A percentile compares a stretch with the other conserved stretches of the same genome.
Conservation (phyloP, 139 green algal species). For the Desmodesmus armatus region DNA sequence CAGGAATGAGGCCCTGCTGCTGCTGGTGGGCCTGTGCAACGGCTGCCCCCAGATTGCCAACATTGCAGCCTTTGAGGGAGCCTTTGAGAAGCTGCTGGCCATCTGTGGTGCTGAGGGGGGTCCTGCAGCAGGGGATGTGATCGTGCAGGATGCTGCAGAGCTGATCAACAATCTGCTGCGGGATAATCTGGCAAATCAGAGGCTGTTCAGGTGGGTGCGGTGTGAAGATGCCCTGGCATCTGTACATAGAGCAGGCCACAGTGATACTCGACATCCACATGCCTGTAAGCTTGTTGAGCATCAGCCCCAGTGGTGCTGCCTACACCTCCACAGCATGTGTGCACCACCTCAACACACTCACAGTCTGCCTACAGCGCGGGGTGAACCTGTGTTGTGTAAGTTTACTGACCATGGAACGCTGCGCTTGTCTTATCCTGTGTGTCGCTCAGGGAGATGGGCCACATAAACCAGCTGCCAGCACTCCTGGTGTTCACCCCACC, state of each 20-base stretch:
- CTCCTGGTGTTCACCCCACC: slow-evolving; percentile 54
- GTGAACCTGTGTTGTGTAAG: too few species aligned
- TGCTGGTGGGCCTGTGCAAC: slow-evolving; percentile 80
- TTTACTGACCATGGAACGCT: too few species aligned
- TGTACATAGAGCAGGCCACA: neutral
- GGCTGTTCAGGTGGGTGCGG: slow-evolving; percentile 77
- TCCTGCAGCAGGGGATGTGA: slow-evolving; percentile 75
- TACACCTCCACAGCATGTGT: neutral
- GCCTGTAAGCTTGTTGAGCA: too few species aligned
- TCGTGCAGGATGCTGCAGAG: slow-evolving; percentile 91
- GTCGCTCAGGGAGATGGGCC: slow-evolving; percentile 69
- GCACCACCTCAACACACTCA: neutral
- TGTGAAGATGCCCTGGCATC: too few species aligned
- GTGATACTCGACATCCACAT: neutral
- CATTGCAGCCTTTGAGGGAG: slow-evolving; percentile 92
- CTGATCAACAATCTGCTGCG: slow-evolving; percentile 90
- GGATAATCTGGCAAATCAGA: slow-evolving; percentile 83
- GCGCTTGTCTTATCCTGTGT: neutral
- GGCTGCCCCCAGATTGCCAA: slow-evolving; percentile 83
- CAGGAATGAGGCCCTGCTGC: slow-evolving; percentile 86
- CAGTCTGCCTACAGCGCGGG: too few species aligned
- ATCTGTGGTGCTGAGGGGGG: slow-evolving; percentile 77
- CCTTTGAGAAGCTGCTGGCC: slow-evolving; percentile 78
- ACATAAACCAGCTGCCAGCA: slow-evolving; percentile 48
- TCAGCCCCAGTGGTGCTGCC: too few species aligned